These are phyloP conservation scores for Scedosporium boydii DNA, from an alignment of 2,329 filamentous ascomycete species.

Conservation along the genomic window DNA sequence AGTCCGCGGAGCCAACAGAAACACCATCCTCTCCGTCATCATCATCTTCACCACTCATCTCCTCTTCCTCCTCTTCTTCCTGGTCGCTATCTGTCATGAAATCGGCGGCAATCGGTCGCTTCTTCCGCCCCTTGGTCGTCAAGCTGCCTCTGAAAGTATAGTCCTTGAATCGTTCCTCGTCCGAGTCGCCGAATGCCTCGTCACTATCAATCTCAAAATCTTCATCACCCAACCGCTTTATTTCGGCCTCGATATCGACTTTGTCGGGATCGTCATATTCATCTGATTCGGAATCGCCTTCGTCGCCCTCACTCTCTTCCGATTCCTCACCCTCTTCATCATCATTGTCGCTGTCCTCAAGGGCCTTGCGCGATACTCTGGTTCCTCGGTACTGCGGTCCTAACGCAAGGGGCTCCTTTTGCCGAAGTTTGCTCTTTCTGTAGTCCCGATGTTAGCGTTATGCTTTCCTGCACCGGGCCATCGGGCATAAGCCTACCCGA, in stretches of 20 bases:
- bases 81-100: conserved; percentile 42
- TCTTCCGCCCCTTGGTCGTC: conserved; percentile 27
- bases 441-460: neutral
- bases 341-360: conserved; percentile 43
- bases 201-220: conserved; percentile 55
- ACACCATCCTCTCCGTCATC: conserved; percentile 25
- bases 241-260: conserved; percentile 43
- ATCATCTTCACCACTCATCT: conserved; percentile 22
- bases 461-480: neutral
- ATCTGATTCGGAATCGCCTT: conserved; percentile 22
- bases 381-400: conserved; percentile 76
- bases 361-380: conserved; percentile 59
- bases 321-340: conserved; percentile 20
- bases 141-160: conserved; percentile 57
- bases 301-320: conserved; percentile 39
- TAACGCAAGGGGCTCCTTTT: conserved; percentile 57
- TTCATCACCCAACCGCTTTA: conserved; percentile 33
- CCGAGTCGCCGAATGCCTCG: conserved; percentile 70
- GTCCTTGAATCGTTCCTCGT: conserved; percentile 70
- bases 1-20: conserved; percentile 19
- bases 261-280: conserved; percentile 48
- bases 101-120: conserved; percentile 43
- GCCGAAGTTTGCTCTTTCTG: conserved; percentile 74
- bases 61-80: conserved; percentile 23
- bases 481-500: conserved; percentile 44